These are phyloP conservation scores for Avena sativa DNA, from an alignment of 176 grass and related monocot genomes.

Conservation along the genomic window DNA sequence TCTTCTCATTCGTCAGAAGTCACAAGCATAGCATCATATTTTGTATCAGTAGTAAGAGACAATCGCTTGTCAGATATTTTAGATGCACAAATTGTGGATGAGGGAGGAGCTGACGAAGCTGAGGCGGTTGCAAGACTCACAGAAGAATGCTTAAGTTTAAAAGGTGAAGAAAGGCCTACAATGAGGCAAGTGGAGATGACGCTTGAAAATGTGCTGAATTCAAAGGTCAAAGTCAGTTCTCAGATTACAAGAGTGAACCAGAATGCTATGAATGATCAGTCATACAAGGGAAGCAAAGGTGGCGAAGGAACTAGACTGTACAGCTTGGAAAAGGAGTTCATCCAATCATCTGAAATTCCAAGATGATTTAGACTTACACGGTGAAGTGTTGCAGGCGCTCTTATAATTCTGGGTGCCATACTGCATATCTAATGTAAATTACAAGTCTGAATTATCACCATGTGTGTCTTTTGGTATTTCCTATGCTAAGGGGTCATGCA, in stretches of 20 bases:
- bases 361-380: not conserved
- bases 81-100: conserved; percentile 47
- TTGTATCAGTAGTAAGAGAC: conserved; percentile 25
- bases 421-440: not conserved
- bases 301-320: conserved; percentile 42
- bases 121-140: conserved; percentile 19
- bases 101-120: conserved; percentile 8
- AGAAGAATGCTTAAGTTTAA: conserved; percentile 42
- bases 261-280: not conserved
- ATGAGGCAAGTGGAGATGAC: conserved; percentile 49
- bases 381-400: not conserved
- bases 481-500: not conserved
- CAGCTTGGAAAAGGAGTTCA: conserved; percentile 53
- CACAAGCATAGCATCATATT: conserved; percentile 39
- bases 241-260: not conserved
- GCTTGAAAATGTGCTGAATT: conserved; percentile 40
- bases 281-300: not conserved
- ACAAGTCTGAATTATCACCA: not conserved
- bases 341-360: conserved; percentile 41
- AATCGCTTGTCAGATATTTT: conserved; percentile 40
- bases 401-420: not conserved
- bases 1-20: not conserved
- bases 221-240: conserved; percentile 1
- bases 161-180: conserved; percentile 22
- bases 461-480: not conserved